phyloP scores from a whole-genome alignment of 73 alveolate species.

The Tetrahymena elliotti region DNA sequence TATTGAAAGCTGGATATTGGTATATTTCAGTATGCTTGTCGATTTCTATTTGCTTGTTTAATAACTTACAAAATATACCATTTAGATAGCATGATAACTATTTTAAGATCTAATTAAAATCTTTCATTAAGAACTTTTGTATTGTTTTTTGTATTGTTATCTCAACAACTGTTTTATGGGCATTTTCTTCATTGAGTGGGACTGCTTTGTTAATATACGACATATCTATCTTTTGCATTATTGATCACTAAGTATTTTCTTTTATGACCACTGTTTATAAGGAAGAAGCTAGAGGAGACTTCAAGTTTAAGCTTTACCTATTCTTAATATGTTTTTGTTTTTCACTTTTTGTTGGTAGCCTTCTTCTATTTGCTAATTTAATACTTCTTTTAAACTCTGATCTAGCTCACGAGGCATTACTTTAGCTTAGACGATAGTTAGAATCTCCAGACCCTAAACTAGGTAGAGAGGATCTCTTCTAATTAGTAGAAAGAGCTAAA shows the following conservation, averaged over 20 bases:
- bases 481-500: background rate
- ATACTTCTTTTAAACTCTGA: background rate
- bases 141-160: background rate
- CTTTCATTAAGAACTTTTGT: background rate
- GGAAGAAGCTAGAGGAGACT: background rate
- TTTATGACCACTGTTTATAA: background rate
- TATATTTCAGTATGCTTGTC: background rate
- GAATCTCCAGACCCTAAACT: background rate
- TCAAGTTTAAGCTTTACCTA: background rate
- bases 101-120: background rate
- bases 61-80: background rate
- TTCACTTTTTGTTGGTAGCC: background rate
- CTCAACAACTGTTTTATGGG: background rate
- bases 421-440: background rate
- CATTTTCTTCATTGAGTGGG: background rate
- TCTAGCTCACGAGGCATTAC: background rate
- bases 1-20: background rate
- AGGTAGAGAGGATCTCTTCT: background rate
- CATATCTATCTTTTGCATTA: background rate
- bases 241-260: background rate
- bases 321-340: background rate
- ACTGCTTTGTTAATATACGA: background rate
- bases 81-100: background rate
- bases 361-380: background rate
- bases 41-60: background rate